Evolutionary conservation across 2,329 filamentous ascomycete species (phyloP).

Genomic region (Botrytis paeoniae): DNA sequence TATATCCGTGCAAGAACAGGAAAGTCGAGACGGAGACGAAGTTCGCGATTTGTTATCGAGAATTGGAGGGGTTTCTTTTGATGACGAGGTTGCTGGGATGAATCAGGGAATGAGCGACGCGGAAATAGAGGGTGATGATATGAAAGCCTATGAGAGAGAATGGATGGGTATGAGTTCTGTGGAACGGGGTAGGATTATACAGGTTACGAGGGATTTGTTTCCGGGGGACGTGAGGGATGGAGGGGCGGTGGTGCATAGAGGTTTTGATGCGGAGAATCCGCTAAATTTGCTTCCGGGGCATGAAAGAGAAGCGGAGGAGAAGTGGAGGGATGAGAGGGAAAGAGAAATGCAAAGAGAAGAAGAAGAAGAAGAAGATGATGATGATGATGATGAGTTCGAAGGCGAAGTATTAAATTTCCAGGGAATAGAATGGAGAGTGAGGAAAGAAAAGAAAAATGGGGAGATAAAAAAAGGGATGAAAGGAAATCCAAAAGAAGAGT

Average conservation of each 20-base stretch:
- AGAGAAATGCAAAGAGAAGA: no score
- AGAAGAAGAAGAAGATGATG: neutral
- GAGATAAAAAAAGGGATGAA: neutral
- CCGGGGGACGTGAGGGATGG: neutral
- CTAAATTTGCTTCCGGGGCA: neutral
- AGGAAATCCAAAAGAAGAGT: slow-evolving; percentile 20
- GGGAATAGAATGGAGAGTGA: neutral
- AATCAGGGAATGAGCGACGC: neutral
- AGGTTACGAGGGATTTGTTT: slow-evolving; percentile 11
- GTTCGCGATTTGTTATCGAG: slow-evolving; percentile 41
- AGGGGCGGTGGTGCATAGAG: neutral
- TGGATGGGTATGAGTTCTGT: neutral
- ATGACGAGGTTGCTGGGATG: neutral
- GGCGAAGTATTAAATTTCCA: neutral
- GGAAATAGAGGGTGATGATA: neutral
- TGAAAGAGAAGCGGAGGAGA: neutral
- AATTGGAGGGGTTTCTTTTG: neutral
- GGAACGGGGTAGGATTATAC: neutral
- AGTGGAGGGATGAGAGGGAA: neutral
- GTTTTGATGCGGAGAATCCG: neutral
- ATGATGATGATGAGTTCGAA: neutral
- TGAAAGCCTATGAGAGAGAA: neutral
- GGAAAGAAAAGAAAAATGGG: neutral
- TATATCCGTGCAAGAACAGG: slow-evolving; percentile 24
- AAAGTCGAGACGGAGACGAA: slow-evolving; percentile 41